These are phyloP conservation scores for Pittosporum tobira DNA, from an alignment of 129 eudicot genomes.

Conservation along the genomic window DNA sequence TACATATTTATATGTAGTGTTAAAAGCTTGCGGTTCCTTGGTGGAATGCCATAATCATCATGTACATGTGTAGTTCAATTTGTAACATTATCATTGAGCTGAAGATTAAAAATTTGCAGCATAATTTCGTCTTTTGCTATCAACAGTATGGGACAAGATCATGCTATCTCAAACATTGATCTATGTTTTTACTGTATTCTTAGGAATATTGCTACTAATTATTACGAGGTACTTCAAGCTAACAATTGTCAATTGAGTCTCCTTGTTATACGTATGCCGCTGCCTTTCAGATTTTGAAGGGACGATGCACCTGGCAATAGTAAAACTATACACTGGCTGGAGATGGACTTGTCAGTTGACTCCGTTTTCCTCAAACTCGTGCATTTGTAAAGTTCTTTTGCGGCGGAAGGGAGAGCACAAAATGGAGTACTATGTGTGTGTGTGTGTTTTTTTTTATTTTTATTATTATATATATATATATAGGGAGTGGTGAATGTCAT, in stretches of 20 bases:
- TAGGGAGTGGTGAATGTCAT: too few relatives aligned
- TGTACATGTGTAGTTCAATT: conserved; percentile 22
- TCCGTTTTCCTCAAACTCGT: too few relatives aligned
- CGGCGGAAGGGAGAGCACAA: too few relatives aligned
- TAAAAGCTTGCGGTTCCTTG: background rate
- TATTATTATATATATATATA: too few relatives aligned
- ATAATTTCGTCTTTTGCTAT: background rate
- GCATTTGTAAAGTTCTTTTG: too few relatives aligned
- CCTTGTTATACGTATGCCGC: background rate
- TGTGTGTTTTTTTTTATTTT: too few relatives aligned
- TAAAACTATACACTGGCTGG: too few relatives aligned
- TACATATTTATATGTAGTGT: conserved; percentile 12
- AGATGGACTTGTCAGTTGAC: too few relatives aligned
- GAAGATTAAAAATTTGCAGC: conserved; percentile 7
- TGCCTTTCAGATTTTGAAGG: conserved; percentile 1
- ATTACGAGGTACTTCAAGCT: background rate
- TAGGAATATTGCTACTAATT: background rate
- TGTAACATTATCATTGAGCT: conserved; percentile 16
- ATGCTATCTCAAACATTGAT: background rate
- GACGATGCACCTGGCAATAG: too few relatives aligned
- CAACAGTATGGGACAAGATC: background rate
- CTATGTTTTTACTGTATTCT: background rate
- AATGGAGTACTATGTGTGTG: too few relatives aligned
- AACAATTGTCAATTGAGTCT: background rate
- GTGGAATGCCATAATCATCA: conserved; percentile 14